Percentiles rank a stretch among this genome's conserved stretches.
These are phyloP conservation scores for Syzygium jambos DNA, from an alignment of 345 rosid species.

Conservation along the genomic window DNA sequence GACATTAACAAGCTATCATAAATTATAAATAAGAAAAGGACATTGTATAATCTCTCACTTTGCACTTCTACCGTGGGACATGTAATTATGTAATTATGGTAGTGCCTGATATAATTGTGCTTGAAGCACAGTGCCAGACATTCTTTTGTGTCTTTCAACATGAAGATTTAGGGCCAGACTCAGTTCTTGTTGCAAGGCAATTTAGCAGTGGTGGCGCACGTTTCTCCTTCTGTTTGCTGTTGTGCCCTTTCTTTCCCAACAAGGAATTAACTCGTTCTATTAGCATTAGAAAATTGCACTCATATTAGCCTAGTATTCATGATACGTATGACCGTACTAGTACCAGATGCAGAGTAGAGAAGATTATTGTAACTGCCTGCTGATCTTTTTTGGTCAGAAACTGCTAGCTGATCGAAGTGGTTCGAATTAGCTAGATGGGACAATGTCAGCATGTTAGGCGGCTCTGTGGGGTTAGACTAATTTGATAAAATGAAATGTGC, in stretches of 20 bases:
- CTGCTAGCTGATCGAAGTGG: no score
- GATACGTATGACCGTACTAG: accelerated
- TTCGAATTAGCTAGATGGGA: no score
- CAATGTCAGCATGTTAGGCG: no score
- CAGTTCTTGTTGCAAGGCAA: background rate
- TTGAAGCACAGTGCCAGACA: background rate
- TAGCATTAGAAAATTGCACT: slow-evolving; percentile 13
- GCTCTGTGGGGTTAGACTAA: no score
- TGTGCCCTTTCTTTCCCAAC: background rate
- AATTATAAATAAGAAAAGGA: background rate
- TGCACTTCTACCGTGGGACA: background rate
- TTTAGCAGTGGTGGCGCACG: background rate
- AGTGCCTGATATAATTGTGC: background rate
- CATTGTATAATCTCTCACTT: background rate
- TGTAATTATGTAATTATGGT: background rate
- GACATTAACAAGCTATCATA: background rate
- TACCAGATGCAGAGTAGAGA: slow-evolving; percentile 10
- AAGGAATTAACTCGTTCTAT: background rate
- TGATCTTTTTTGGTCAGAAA: no score
- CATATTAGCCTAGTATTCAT: background rate
- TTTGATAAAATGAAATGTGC: no score
- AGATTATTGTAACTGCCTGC: background rate
- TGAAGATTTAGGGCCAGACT: background rate
- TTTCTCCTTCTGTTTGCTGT: background rate
- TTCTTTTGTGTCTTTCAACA: background rate